Base-by-base conservation (phyloP, 257 asterid genomes). In the Solanum verrucosum region DNA sequence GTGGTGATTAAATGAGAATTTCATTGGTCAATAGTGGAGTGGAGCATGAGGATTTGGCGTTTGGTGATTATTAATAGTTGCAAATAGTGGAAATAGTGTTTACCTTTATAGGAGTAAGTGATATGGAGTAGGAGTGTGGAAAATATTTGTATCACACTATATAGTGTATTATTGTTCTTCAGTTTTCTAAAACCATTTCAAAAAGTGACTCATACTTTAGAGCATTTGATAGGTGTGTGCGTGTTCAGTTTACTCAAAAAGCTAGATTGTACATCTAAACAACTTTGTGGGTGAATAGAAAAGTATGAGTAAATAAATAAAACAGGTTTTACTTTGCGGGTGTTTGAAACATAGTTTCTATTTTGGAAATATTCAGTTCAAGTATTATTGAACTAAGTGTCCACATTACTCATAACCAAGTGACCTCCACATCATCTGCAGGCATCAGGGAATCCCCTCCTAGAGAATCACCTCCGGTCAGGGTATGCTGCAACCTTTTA, bases 361-460 rank as follows among this genome's bases (percentile, higher is more conserved):
- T 49, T 85, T 63, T 84, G 59, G 56, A 68, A 44, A 68, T 85
- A 23, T 65, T 14, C 37, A 63, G 52, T 67, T 31, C 77, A 59
- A 59, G 46, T 59, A 56, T 56, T 23, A 52, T 33, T 49, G 65
- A 9, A 10, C 49, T 40, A 7, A 31, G 75, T 11, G 40, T 71
- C 23, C 27, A 44, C 56, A 21, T 87, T 84, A 88, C 85, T 56
- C 72, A 84, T 29, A 25, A 40, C 79, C 77, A 56, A 84, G 65
- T 84, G 84, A 88, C 65, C 87, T 89, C 67, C 31, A 40, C 59
- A 4, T 90, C 70, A 67, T 92, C 84, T 86, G 63, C 97, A 92
- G 99, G 90, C 87, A 91, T 84, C 90, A 77, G 93, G 87, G 93
- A 88, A 63, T 79, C 95, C 20, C 89, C 89, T 87, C 86, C 89